Conservation (phyloP, 1,284 basidiomycete genomes). For the Ustilago loliicola region DNA sequence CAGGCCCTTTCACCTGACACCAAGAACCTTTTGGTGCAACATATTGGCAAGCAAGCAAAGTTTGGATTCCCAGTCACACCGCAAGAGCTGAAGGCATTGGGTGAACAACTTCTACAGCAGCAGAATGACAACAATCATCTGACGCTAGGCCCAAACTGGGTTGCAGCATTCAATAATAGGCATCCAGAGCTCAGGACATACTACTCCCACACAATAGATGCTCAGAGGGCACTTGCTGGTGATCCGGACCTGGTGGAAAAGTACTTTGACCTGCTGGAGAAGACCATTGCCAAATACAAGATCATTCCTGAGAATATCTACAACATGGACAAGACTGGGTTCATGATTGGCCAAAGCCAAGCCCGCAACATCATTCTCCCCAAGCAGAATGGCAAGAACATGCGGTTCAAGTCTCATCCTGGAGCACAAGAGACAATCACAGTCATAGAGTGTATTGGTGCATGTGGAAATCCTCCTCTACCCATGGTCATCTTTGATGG, state of each 20-base stretch:
- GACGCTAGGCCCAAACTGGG: not conserved
- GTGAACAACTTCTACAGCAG: not conserved
- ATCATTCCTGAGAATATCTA: not conserved
- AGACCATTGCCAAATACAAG: not conserved
- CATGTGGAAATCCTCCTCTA: not conserved
- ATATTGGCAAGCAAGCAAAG: not conserved
- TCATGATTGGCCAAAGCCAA: slow-evolving; percentile 1
- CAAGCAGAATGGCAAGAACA: not conserved
- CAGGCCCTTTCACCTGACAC: not conserved
- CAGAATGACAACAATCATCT: not conserved
- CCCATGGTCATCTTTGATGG: slow-evolving; percentile 12
- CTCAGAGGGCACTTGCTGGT: too few species aligned
- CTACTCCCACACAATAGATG: too few species aligned
- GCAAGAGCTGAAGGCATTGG: slow-evolving; percentile 1
- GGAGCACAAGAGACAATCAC: slow-evolving; percentile 6
- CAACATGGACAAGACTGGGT: slow-evolving; percentile 20
- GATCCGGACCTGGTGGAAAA: not conserved
- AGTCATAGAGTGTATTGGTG: slow-evolving; percentile 14
- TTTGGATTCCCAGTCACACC: slow-evolving; percentile 1
- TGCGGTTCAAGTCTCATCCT: too few species aligned
- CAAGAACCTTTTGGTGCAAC: not conserved
- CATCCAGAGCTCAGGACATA: not conserved
- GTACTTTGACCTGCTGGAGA: slow-evolving; percentile 4
- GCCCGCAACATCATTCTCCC: slow-evolving; percentile 3
- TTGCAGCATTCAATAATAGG: not conserved